phyloP scores from a whole-genome alignment of 2,329 filamentous ascomycete species.

The Ophiosphaerella herpotricha region DNA sequence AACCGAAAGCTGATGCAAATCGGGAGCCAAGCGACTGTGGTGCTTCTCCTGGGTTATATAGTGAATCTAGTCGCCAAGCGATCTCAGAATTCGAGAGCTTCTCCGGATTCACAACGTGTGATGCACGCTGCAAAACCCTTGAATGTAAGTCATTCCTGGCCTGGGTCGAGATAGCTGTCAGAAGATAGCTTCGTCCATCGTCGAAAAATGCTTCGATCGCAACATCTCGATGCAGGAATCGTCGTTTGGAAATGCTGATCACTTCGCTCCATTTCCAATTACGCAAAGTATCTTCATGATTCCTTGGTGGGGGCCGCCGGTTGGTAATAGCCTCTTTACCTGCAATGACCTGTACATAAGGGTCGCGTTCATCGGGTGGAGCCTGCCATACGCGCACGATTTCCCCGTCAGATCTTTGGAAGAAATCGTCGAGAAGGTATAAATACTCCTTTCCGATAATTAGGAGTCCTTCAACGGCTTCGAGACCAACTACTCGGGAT shows the following conservation, averaged over 20 bases:
- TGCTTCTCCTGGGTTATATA: constrained; percentile 69
- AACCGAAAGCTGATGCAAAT: constrained; percentile 89
- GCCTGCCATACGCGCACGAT: constrained; percentile 97
- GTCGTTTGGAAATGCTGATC: constrained; percentile 91
- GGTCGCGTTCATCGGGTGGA: constrained; percentile 87
- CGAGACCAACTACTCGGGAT: constrained; percentile 89
- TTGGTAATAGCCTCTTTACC: constrained; percentile 69
- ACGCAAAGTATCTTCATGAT: constrained; percentile 71
- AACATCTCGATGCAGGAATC: constrained; percentile 93
- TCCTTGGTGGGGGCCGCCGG: constrained; percentile 37
- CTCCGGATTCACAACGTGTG: constrained; percentile 73
- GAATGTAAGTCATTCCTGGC: constrained; percentile 80
- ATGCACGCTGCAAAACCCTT: constrained; percentile 77
- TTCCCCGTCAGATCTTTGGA: constrained; percentile 91
- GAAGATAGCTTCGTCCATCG: constrained; percentile 90
- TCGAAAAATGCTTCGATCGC: constrained; percentile 98
- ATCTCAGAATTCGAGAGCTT: constrained; percentile 80
- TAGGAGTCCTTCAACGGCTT: constrained; percentile 89
- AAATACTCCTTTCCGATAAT: constrained; percentile 90
- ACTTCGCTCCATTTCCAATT: constrained; percentile 95
- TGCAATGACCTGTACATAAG: constrained; percentile 92
- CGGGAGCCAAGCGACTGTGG: constrained; percentile 78
- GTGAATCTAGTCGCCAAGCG: constrained; percentile 85
- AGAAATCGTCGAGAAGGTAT: constrained; percentile 96
- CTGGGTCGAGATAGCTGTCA: constrained; percentile 77